A percentile compares a stretch with the other conserved stretches of the same genome.
These are phyloP conservation scores for Phytopythium ostracodes DNA, from an alignment of 352 stramenopile genomes.

Conservation along the genomic window DNA sequence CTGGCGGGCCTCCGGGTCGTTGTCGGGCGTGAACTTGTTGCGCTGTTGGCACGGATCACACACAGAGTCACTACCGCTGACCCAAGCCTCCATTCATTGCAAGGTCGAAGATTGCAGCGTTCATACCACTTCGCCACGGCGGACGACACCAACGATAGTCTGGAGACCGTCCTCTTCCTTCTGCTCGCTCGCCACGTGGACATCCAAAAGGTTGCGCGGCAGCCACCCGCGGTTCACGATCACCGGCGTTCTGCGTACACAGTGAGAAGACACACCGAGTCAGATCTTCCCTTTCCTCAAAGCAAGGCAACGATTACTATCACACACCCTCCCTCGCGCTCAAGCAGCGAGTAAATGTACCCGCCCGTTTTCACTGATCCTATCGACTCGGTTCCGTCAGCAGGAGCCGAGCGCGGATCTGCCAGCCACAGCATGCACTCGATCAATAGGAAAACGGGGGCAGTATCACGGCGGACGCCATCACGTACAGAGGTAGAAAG, in stretches of 20 bases:
- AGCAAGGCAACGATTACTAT: background rate
- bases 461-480: background rate
- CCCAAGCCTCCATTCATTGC: no score
- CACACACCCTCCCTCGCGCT: constrained; percentile 59
- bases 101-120: background rate
- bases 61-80: background rate
- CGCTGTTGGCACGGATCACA: constrained; percentile 29
- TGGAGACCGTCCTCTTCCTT: constrained; percentile 55
- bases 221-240: constrained; percentile 86
- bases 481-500: constrained; percentile 74
- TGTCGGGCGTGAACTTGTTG: constrained; percentile 79
- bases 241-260: constrained; percentile 54
- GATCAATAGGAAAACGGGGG: background rate
- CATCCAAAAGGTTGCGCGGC: constrained; percentile 67
- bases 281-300: background rate
- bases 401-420: constrained; percentile 81
- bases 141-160: constrained; percentile 69
- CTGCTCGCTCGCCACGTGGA: constrained; percentile 50
- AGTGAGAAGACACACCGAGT: background rate
- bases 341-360: constrained; percentile 82
- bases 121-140: constrained; percentile 73
- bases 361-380: constrained; percentile 77
- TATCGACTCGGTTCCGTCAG: constrained; percentile 70
- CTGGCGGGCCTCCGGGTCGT: constrained; percentile 64
- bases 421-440: constrained; percentile 6